Percentiles rank a stretch among this genome's conserved stretches.
Conservation (phyloP, 78 protist genomes). For the Anaeramoeba flamelloides region DNA sequence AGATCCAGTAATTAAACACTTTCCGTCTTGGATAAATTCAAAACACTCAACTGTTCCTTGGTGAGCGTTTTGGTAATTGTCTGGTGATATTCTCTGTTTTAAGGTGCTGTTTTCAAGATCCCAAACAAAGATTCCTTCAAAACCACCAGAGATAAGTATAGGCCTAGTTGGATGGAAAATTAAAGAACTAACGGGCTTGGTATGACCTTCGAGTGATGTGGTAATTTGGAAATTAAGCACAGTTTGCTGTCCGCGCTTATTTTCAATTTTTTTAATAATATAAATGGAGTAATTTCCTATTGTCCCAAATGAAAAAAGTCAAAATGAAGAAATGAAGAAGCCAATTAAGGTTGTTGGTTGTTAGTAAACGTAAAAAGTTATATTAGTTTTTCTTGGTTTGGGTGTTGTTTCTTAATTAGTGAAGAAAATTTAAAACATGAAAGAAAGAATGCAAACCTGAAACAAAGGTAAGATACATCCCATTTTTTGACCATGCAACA, state of each 20-base stretch:
- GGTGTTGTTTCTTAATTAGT: no score
- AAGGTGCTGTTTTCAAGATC: background rate
- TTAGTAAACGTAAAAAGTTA: no score
- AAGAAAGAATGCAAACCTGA: background rate
- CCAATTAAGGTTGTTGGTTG: no score
- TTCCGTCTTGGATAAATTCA: background rate
- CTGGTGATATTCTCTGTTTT: background rate
- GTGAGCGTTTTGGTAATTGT: background rate
- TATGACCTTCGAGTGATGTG: background rate
- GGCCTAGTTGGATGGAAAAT: constrained; percentile 1
- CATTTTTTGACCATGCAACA: background rate
- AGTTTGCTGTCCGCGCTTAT: background rate
- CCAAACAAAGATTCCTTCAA: constrained; percentile 4
- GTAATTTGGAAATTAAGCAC: background rate
- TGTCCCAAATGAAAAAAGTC: no score
- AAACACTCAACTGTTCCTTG: background rate
- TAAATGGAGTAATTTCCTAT: no score
- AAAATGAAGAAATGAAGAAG: no score
- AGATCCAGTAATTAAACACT: background rate
- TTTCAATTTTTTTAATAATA: background rate
- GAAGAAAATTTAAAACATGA: no score
- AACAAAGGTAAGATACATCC: background rate
- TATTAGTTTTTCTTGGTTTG: no score
- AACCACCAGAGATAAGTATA: constrained; percentile 3
- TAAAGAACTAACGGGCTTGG: background rate